Evolutionary conservation across 352 stramenopile genomes (phyloP), one percentile per base, ranked within the genome.

Genomic region (Bremia lactucae): DNA sequence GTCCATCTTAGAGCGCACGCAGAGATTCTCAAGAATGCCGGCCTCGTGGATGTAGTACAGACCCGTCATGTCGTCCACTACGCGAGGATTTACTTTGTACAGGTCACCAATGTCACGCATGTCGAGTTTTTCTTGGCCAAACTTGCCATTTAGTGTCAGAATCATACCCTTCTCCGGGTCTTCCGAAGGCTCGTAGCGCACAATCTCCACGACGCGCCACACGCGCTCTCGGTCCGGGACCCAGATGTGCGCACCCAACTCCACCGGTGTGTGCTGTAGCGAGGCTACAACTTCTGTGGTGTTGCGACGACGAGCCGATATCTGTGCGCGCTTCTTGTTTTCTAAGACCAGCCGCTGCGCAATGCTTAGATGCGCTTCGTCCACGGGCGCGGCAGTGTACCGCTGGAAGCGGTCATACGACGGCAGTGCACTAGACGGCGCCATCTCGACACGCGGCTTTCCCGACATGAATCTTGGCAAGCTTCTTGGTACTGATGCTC

Each of bases 31-130:
- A 1, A 92, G 47, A 42, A 92, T 87, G 20, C 80, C 80, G 20
- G 80, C 77, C 52, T 92, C 80, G 61, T 92, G 80, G 59, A 92
- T 92, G 59, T 88, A 92, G 64, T 92, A 92, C 18, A 92, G 66
- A 13, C 69, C 46, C 26, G 80, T 92, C 80, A 92, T 92, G 59
- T 92, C 80, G 54, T 92, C 80, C 6, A 89, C 78, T 2, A 87
- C 72, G 46, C 80, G 77, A 22, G 80, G 80, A 61, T 90, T 89
- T 7, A 93, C 78, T 49, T 76, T 74, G 62, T 93, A 93, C 23
- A 93, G 36, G 52, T 93, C 78, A 19, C 78, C 76, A 25, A 90
- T 69, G 57, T 90, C 81, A 35, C 78, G 71, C 62, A 91, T 52
- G 28, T 93, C 81, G 28, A 91, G 46, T 37, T 67, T 52, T 36